Base-by-base conservation (phyloP, 2,329 filamentous ascomycete species). In the Curvularia sp. region DNA sequence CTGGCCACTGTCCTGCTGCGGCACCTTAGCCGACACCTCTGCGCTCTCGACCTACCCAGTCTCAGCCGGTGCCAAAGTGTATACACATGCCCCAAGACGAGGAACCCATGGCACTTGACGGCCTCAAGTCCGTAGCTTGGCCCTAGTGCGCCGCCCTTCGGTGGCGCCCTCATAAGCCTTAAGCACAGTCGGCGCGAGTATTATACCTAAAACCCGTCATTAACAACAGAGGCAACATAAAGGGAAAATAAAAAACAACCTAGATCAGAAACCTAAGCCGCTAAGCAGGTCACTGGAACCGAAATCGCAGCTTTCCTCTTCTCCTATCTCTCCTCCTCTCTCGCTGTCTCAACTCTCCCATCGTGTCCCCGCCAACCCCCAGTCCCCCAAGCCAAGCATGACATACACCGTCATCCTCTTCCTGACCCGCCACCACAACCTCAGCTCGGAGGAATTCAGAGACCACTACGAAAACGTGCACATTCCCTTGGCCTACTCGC, bases 381-480 rank as follows among this genome's bases (percentile, higher is more conserved):
- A 30, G 9, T 33, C 10, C 30, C 28, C 18, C 18, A 1, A 42
- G 18, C 10, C 44, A 54, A 55, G 35, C 41, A 73, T 74, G 69
- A 49, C 67, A 1, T 75, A 68, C 57, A 65, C 62, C 35, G 55
- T 71, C 56, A 22, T 74, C 31, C 51, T 72, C 18, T 72, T 72
- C 54, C 28, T 74, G 22, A 72, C 68, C 2, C 63, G 71, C 42
- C 68, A 60, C 12, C 54, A 66, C 20, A 43, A 42, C 26, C 53
- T 73, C 39, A 65, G 67, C 4, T 56, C 67, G 10, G 63, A 70
- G 5, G 39, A 73, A 44, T 73, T 75, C 66, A 65, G 64, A 31
- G 54, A 71, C 31, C 55, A 72, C 61, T 73, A 66, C 51, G 72
- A 75, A 42, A 65, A 64, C 49, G 63, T 38, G 9, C 68, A 75